phyloP scores from a whole-genome alignment of 1,139 yeast genomes.

The Candida sp. region DNA sequence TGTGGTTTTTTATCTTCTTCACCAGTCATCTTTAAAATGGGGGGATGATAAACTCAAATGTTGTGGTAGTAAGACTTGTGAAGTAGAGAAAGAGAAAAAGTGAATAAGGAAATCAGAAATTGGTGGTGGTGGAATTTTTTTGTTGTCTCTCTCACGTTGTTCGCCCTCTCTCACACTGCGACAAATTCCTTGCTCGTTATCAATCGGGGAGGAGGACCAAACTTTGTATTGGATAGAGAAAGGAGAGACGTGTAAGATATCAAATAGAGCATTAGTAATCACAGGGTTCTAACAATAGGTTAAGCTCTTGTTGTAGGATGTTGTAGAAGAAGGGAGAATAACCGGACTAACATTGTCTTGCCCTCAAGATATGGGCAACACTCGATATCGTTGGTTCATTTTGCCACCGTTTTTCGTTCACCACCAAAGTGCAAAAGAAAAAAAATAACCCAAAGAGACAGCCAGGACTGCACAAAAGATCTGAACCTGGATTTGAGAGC shows the following conservation, averaged over 20 bases:
- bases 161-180: neutral
- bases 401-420: constrained; percentile 1
- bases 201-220: neutral
- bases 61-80: neutral
- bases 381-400: neutral
- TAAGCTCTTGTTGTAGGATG: neutral
- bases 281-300: no score
- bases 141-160: neutral
- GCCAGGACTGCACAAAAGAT: neutral
- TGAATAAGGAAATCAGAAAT: constrained; percentile 5
- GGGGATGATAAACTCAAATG: neutral
- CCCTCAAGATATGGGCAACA: neutral
- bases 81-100: neutral
- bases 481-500: no score
- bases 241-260: no score
- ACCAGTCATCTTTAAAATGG: constrained; percentile 22
- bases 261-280: no score
- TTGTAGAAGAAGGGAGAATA: neutral
- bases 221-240: no score
- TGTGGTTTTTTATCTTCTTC: constrained; percentile 41
- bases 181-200: neutral
- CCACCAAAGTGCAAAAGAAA: neutral
- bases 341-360: no score
- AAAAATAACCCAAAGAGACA: neutral
- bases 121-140: constrained; percentile 3